Evolutionary conservation across 306 rosid genomes (phyloP), one percentile per base, ranked within the genome.

Genomic region (Hippophae gyantsensis): DNA sequence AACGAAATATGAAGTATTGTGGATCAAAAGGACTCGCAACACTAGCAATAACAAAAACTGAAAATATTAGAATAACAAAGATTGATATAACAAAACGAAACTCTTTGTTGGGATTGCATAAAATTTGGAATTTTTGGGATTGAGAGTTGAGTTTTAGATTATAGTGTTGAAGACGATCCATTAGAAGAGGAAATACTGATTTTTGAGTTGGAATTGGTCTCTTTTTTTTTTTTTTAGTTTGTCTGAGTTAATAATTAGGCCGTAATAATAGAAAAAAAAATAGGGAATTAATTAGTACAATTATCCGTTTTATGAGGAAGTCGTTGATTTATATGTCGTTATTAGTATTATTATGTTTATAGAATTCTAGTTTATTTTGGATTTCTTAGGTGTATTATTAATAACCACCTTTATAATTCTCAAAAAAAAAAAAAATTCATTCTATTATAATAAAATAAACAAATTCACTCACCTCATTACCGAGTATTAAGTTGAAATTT

Each of bases 111-210:
- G 71, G 41, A 43, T 64, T 8, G 43, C 43, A 49, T 13, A 59
- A 53, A 46, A 8, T 6, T 32, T 51, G 49, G 57, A 52, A 62
- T 52, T 54, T 76, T 38, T 56, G 58, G 68, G 58, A 43, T 56
- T 62, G 65, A 13, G 9, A 5, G 23, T 18, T 18, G 23, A 18
- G 23, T 18, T 18, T 18, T 18, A 18, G 23, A 13, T 62, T 26
- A 43, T 6, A 55, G 12, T 8, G 47, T 75, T 81, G 72, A 66
- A 65, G 83, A 32, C 38, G 38, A 77, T 82, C 95, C 97, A 70
- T 68, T 23, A 51, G 78, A 72, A 52, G 56, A 55, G 75, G 75
- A 48, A 55, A 48, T 42, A 18, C 23, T 40, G 49, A 42, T 26
- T 8, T 5, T 56, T 46, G 18, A 54, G 55, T 51, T 65, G 64